Conservation (phyloP, 768 basidiomycete genomes). For the Cyclocybe cylindracea region DNA sequence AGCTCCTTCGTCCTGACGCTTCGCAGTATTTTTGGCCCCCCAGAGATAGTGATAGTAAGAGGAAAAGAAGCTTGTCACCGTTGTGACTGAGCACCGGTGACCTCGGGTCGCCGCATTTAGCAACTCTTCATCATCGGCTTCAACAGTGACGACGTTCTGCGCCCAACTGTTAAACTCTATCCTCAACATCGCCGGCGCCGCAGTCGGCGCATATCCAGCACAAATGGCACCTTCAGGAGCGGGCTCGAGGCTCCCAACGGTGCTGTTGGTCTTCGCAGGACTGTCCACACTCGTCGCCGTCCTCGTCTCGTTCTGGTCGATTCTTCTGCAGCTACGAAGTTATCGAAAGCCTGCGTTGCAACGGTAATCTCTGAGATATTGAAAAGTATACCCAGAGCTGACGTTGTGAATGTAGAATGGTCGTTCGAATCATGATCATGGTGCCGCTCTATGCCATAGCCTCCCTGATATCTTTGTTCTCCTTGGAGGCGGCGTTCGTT, state of each 20-base stretch:
- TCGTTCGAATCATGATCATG: slow-evolving; percentile 96
- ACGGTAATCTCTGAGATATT: slow-evolving; percentile 45
- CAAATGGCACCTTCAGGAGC: slow-evolving; percentile 37
- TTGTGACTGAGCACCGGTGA: too few relatives aligned
- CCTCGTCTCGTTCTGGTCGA: slow-evolving; percentile 69
- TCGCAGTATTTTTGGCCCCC: too few relatives aligned
- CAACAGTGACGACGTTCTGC: too few relatives aligned
- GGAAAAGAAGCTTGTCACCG: too few relatives aligned
- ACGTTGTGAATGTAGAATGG: slow-evolving; percentile 58
- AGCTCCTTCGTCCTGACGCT: too few relatives aligned
- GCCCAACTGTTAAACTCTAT: too few relatives aligned
- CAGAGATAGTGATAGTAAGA: too few relatives aligned
- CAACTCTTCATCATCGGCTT: too few relatives aligned
- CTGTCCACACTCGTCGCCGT: slow-evolving; percentile 71
- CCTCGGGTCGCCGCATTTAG: too few relatives aligned
- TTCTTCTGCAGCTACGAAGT: slow-evolving; percentile 81
- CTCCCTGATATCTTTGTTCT: slow-evolving; percentile 91
- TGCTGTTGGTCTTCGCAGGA: slow-evolving; percentile 64
- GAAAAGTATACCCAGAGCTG: background rate
- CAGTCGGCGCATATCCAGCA: too few relatives aligned
- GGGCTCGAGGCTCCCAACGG: slow-evolving; percentile 58
- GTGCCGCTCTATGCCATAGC: slow-evolving; percentile 91
- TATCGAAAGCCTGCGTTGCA: slow-evolving; percentile 83
- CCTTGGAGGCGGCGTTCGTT: slow-evolving; percentile 92
- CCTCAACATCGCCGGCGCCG: too few relatives aligned